Conservation (phyloP, 371 early-diverging fungal species). For the Batkoa obscura region DNA sequence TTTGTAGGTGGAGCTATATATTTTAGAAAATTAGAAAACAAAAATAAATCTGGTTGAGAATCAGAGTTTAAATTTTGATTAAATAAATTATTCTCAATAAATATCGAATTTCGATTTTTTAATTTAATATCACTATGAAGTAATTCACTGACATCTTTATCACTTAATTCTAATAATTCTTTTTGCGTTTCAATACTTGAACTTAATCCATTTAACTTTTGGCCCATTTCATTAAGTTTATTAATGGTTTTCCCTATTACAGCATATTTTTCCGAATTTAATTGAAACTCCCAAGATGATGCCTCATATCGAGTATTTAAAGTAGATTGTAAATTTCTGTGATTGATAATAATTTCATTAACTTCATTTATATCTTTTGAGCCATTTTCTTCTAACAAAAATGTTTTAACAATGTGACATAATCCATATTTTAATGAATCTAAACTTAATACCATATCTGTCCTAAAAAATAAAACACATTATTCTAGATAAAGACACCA, state of each 20-base stretch:
- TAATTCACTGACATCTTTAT: neutral
- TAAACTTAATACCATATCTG: conserved; percentile 30
- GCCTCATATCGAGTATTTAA: conserved; percentile 37
- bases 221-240: conserved; percentile 32
- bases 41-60: conserved; percentile 11
- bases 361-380: conserved; percentile 28
- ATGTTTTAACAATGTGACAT: conserved; percentile 39
- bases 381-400: conserved; percentile 34
- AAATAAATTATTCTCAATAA: neutral
- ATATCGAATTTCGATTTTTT: neutral
- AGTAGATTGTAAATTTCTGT: conserved; percentile 38
- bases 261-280: conserved; percentile 21
- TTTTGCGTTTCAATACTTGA: conserved; percentile 18
- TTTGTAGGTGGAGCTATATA: conserved; percentile 35
- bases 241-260: conserved; percentile 16
- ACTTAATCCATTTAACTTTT: conserved; percentile 30
- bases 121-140: neutral
- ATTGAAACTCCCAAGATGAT: conserved; percentile 36
- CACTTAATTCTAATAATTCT: conserved; percentile 19
- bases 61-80: neutral
- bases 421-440: conserved; percentile 27
- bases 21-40: conserved; percentile 29
- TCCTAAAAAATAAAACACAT: neutral
- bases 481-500: neutral
- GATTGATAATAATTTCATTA: conserved; percentile 24